Conservation (phyloP, 176 grass and related monocot genomes). For the Poa pratensis region DNA sequence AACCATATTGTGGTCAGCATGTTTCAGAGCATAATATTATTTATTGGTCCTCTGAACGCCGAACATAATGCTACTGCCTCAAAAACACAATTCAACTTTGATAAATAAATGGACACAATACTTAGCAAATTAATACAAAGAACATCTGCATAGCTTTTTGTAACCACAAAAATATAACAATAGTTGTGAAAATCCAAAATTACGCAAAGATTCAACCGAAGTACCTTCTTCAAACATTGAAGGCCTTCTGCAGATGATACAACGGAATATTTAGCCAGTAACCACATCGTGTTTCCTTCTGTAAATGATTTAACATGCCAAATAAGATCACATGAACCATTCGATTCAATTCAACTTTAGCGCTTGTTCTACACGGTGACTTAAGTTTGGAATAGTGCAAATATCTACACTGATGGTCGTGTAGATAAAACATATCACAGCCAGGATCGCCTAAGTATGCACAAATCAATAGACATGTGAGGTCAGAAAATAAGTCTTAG, state of each 20-base stretch:
- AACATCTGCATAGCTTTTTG: neutral
- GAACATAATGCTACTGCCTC: neutral
- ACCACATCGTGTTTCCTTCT: too few species aligned
- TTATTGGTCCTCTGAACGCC: neutral
- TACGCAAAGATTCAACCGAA: conserved; percentile 1
- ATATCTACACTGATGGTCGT: too few species aligned
- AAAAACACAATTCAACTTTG: neutral
- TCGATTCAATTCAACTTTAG: too few species aligned
- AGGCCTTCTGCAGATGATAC: conserved; percentile 21
- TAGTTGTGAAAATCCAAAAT: neutral
- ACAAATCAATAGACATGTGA: too few species aligned
- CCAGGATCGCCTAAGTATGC: too few species aligned
- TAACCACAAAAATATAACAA: neutral
- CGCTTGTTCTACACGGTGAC: too few species aligned
- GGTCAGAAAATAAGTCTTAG: too few species aligned
- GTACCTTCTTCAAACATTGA: conserved; percentile 78
- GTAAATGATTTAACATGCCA: too few species aligned
- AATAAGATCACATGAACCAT: too few species aligned
- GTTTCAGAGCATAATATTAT: neutral
- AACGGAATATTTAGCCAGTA: too few species aligned
- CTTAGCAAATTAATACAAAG: neutral
- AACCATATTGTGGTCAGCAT: conserved; percentile 11
- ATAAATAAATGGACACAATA: conserved; percentile 1
- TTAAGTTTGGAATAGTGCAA: too few species aligned
- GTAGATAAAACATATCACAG: too few species aligned